Conservation (phyloP, 768 basidiomycete genomes). For the Pulveroboletus sp. region DNA sequence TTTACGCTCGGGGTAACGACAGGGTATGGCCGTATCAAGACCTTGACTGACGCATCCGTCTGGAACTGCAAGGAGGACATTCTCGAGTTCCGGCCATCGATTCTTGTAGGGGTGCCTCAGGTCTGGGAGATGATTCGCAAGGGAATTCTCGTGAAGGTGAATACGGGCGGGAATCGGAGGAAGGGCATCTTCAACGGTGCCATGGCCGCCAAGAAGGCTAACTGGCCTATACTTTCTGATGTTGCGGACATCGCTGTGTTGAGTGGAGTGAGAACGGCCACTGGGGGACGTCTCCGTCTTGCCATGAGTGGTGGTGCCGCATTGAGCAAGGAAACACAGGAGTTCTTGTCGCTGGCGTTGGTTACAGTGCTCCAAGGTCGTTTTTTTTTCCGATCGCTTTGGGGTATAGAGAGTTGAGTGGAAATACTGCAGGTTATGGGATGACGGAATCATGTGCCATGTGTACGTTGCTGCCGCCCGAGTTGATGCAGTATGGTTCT, state of each 20-base stretch:
- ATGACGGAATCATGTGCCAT: constrained; percentile 96
- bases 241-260: constrained; percentile 77
- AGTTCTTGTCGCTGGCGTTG: constrained; percentile 78
- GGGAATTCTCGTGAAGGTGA: constrained; percentile 81
- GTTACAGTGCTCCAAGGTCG: constrained; percentile 84
- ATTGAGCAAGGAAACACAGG: constrained; percentile 81
- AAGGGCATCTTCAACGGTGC: constrained; percentile 79
- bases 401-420: constrained; percentile 1
- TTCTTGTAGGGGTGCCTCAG: constrained; percentile 93
- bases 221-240: constrained; percentile 57
- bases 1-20: constrained; percentile 72
- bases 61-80: constrained; percentile 88
- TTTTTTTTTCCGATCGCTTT: background rate
- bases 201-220: constrained; percentile 66
- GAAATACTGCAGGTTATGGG: constrained; percentile 63
- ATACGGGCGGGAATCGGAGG: constrained; percentile 59
- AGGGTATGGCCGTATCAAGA: constrained; percentile 93
- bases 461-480: constrained; percentile 84
- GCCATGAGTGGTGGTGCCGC: constrained; percentile 85
- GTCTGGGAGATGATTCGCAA: constrained; percentile 98
- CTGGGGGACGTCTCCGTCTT: constrained; percentile 81
- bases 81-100: constrained; percentile 72
- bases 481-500: constrained; percentile 63
- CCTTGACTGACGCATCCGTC: constrained; percentile 90
- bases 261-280: constrained; percentile 70